phyloP scores from a whole-genome alignment of 352 stramenopile genomes.

The Thalassiosira allenii region DNA sequence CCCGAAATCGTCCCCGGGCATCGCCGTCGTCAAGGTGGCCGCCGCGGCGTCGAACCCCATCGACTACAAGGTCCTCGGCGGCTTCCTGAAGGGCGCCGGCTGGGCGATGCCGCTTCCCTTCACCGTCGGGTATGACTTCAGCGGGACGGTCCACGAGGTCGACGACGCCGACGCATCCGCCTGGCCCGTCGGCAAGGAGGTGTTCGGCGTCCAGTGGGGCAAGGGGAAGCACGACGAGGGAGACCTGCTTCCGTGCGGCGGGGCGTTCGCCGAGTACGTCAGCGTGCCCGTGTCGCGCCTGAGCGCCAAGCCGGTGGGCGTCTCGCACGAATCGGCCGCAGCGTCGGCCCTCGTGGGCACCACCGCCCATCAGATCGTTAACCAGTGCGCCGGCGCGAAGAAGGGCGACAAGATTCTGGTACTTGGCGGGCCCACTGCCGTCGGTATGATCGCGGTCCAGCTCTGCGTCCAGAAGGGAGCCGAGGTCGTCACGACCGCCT shows the following conservation, averaged over 20 bases:
- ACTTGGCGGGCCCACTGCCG: slow-evolving; percentile 40
- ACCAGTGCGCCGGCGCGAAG: slow-evolving; percentile 8
- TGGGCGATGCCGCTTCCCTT: slow-evolving; percentile 38
- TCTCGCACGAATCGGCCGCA: slow-evolving; percentile 47
- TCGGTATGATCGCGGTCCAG: slow-evolving; percentile 50
- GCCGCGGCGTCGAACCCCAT: slow-evolving; percentile 40
- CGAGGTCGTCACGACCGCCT: slow-evolving; percentile 31
- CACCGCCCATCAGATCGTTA: slow-evolving; percentile 42
- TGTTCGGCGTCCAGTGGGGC: slow-evolving; percentile 54
- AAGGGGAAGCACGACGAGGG: slow-evolving; percentile 19
- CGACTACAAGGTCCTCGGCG: slow-evolving; percentile 37
- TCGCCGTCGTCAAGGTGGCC: slow-evolving; percentile 37
- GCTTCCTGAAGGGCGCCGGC: slow-evolving; percentile 9
- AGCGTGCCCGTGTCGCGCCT: slow-evolving; percentile 16
- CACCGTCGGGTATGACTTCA: slow-evolving; percentile 42
- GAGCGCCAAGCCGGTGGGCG: slow-evolving; percentile 25
- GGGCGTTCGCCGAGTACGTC: slow-evolving; percentile 46
- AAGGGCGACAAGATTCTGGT: slow-evolving; percentile 33
- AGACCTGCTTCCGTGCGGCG: slow-evolving; percentile 1
- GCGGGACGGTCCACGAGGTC: slow-evolving; percentile 3
- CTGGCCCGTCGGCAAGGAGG: slow-evolving; percentile 36
- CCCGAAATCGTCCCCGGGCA: slow-evolving; percentile 10
- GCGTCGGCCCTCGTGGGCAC: slow-evolving; percentile 35
- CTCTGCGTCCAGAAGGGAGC: slow-evolving; percentile 26
- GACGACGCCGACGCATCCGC: slow-evolving; percentile 3